Base-by-base conservation (phyloP, 2,329 filamentous ascomycete genomes). In the Aureobasidium sp. region DNA sequence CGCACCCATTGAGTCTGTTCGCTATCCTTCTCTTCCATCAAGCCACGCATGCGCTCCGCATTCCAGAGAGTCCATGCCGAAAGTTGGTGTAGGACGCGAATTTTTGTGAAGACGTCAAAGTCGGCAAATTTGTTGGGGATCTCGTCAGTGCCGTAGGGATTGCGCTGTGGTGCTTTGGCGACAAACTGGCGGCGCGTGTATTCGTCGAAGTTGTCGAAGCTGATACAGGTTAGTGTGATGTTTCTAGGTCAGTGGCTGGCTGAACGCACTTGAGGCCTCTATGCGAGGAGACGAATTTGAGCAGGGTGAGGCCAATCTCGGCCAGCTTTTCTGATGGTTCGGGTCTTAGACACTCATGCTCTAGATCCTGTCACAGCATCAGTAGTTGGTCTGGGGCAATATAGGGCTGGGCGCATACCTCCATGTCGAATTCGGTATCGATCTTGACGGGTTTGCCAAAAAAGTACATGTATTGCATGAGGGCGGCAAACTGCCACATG, bases 281-380 rank as follows among this genome's bases (percentile, higher is more conserved):
- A 78, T 97, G 92, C 64, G 92, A 96, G 36, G 94, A 97, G 55
- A 97, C 87, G 72, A 89, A 92, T 81, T 97, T 97, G 64, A 97
- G 84, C 24, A 97, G 81, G 61, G 89, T 86, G 50, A 99, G 82
- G 39, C 91, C 93, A 68, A 97, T 90, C 62, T 93, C 85, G 64
- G 88, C 79, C 20, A 99, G 81, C 66, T 87, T 83, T 48, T 85
- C 82, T 1, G 92, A 95, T 36, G 85, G 80, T 20, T 77, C 77
- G 20, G 88, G 87, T 71, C 90, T 92, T 37, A 97, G 79, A 71
- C 92, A 96, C 78, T 96, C 92, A 52, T 82, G 82, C 78, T 97
- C 94, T 43, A 97, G 81, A 66, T 93, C 89, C 94, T 97, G 71
- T 62, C 10, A 64, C 53, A n/a, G 20, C 24, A 62, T 70, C 67